Conservation (phyloP, 2,329 filamentous ascomycete species). For the Malbranchea cinnamomea region DNA sequence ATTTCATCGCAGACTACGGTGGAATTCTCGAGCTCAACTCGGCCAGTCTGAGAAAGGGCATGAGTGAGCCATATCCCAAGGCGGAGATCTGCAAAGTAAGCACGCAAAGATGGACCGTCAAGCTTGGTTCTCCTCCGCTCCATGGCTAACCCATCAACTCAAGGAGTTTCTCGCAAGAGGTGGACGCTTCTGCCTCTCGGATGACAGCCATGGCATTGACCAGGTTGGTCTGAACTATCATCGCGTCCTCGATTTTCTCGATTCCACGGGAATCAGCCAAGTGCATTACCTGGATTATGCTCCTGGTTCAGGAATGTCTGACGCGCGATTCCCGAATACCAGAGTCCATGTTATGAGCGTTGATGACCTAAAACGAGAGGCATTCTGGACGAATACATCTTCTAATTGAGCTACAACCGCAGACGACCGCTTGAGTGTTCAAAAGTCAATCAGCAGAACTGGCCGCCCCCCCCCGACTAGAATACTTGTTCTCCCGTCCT, state of each 20-base stretch:
- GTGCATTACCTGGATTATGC: conserved; percentile 24
- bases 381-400: no score
- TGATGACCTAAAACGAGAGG: conserved; percentile 21
- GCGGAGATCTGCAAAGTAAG: conserved; percentile 58
- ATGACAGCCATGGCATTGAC: conserved; percentile 81
- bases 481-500: no score
- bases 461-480: no score
- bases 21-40: conserved; percentile 85
- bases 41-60: conserved; percentile 72
- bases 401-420: no score
- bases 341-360: conserved; percentile 17
- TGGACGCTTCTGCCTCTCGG: conserved; percentile 77
- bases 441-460: no score
- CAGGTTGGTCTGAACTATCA: conserved; percentile 80
- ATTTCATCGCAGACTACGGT: conserved; percentile 54
- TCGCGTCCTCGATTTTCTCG: conserved; percentile 54
- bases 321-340: conserved; percentile 22
- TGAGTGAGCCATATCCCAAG: conserved; percentile 79
- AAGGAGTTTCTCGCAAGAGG: conserved; percentile 57
- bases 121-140: conserved; percentile 10
- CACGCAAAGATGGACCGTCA: conserved; percentile 3
- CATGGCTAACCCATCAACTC: conserved; percentile 3
- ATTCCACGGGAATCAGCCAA: conserved; percentile 28
- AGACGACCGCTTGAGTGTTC: no score
- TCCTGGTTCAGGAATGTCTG: conserved; percentile 11